phyloP scores from a whole-genome alignment of 2,329 filamentous ascomycete genomes.

The Scopulariopsis brevicaulis region DNA sequence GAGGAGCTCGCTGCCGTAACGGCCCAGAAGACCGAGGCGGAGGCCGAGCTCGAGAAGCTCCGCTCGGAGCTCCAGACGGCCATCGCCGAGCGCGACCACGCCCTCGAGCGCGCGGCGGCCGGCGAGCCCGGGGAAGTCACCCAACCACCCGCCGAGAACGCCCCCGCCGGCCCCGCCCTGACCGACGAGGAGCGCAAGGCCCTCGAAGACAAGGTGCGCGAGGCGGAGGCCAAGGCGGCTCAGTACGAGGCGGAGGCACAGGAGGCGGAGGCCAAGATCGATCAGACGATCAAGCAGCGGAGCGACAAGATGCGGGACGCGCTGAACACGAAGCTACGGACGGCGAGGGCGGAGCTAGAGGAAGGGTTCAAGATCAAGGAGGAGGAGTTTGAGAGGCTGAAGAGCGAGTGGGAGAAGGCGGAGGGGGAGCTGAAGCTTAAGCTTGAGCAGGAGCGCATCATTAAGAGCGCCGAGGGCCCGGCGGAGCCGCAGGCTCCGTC shows the following conservation, averaged over 20 bases:
- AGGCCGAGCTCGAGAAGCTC: constrained; percentile 46
- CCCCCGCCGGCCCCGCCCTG: constrained; percentile 18
- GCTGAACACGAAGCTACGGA: constrained; percentile 59
- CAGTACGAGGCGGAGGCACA: constrained; percentile 54
- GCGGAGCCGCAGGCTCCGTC: constrained; percentile 14
- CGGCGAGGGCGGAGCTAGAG: constrained; percentile 43
- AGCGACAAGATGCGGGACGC: constrained; percentile 59
- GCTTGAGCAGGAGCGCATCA: constrained; percentile 52
- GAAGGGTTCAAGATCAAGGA: constrained; percentile 32
- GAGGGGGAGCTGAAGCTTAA: constrained; percentile 35
- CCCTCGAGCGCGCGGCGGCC: constrained; percentile 30
- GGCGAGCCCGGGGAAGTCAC: constrained; percentile 9
- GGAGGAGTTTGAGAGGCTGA: constrained; percentile 1
- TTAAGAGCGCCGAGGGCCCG: constrained; percentile 44
- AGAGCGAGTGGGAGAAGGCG: constrained; percentile 29
- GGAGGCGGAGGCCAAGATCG: constrained; percentile 51
- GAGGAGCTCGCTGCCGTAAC: constrained; percentile 56
- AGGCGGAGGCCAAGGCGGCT: constrained; percentile 48
- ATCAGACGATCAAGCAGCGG: constrained; percentile 49
- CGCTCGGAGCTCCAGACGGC: constrained; percentile 49
- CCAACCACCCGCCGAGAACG: background rate
- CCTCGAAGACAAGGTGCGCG: constrained; percentile 50
- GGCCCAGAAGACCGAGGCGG: constrained; percentile 57
- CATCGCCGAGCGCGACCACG: constrained; percentile 53
- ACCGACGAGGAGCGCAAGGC: constrained; percentile 47